These are phyloP conservation scores for Neurospora intermedia DNA, from an alignment of 495 filamentous ascomycete genomes.

Conservation along the genomic window DNA sequence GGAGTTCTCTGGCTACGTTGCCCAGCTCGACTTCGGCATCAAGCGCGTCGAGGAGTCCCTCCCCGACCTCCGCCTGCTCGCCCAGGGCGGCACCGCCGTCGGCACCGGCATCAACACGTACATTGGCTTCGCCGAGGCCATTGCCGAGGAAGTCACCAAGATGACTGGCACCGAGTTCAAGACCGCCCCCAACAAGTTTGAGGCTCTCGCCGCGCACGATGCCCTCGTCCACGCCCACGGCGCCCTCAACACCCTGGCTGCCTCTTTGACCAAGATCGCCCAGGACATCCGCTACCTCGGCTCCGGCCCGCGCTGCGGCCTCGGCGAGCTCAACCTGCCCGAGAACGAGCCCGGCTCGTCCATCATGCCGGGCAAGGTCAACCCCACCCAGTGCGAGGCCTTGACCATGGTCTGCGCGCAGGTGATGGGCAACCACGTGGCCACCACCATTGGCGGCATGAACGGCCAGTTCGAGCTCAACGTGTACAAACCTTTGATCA, in stretches of 20 bases:
- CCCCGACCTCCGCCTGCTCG: constrained; percentile 74
- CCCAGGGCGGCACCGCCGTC: constrained; percentile 94
- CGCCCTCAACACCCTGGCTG: constrained; percentile 84
- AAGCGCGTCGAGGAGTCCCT: constrained; percentile 74
- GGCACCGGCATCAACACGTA: constrained; percentile 97
- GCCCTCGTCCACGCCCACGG: constrained; percentile 90
- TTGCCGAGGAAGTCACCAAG: constrained; percentile 81
- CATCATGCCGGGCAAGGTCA: constrained; percentile 99
- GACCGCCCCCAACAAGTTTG: constrained; percentile 98
- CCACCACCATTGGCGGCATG: constrained; percentile 85
- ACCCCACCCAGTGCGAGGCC: constrained; percentile 96
- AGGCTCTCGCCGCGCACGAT: constrained; percentile 95
- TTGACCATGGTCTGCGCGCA: constrained; percentile 96
- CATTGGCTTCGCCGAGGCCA: constrained; percentile 85
- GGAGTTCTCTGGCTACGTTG: constrained; percentile 96
- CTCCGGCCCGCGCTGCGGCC: constrained; percentile 88
- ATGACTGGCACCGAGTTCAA: constrained; percentile 89
- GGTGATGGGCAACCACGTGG: constrained; percentile 94
- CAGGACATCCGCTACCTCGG: constrained; percentile 97
- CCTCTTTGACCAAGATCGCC: constrained; percentile 93
- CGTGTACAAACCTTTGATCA: constrained; percentile 96
- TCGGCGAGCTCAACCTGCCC: constrained; percentile 83
- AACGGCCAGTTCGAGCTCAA: constrained; percentile 99
- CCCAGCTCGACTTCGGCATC: constrained; percentile 83
- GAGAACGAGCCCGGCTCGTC: constrained; percentile 96